These are phyloP conservation scores for Agaricus blazei DNA, from an alignment of 768 basidiomycete species.

Conservation along the genomic window DNA sequence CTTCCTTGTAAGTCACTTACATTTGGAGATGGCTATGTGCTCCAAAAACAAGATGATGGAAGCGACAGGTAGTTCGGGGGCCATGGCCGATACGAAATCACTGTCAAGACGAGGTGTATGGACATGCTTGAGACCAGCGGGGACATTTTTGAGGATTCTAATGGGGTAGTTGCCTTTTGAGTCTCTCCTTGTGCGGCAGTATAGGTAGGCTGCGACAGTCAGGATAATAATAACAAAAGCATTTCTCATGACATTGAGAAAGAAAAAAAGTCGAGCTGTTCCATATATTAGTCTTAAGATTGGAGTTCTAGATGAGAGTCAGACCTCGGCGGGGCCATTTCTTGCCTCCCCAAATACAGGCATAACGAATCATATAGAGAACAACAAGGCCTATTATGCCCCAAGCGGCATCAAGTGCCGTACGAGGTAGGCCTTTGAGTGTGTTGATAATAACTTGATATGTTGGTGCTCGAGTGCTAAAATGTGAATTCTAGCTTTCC, in stretches of 20 bases:
- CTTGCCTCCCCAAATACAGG: conserved; percentile 44
- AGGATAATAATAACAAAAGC: conserved; percentile 87
- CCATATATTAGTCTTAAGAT: neutral
- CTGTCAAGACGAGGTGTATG: conserved; percentile 33
- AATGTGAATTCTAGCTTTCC: neutral
- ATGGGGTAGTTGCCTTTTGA: conserved; percentile 72
- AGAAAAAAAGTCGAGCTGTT: conserved; percentile 69
- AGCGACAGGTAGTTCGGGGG: conserved; percentile 74
- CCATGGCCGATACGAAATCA: conserved; percentile 61
- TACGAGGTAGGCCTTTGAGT: conserved; percentile 71
- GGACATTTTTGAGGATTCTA: conserved; percentile 78
- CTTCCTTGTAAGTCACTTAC: conserved; percentile 34
- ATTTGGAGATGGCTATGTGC: conserved; percentile 97
- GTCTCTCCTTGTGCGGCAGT: conserved; percentile 58
- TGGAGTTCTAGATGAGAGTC: conserved; percentile 12
- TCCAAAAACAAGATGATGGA: conserved; percentile 89
- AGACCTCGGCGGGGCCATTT: conserved; percentile 61
- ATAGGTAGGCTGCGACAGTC: conserved; percentile 84
- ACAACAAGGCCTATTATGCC: conserved; percentile 71
- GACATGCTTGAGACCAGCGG: conserved; percentile 72
- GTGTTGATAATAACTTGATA: conserved; percentile 92
- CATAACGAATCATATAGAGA: conserved; percentile 67
- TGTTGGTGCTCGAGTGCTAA: conserved; percentile 78
- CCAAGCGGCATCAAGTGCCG: conserved; percentile 83
- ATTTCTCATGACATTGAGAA: conserved; percentile 70